Conservation (phyloP, 2,329 filamentous ascomycete species). For the Phyllosticta capitalensis region DNA sequence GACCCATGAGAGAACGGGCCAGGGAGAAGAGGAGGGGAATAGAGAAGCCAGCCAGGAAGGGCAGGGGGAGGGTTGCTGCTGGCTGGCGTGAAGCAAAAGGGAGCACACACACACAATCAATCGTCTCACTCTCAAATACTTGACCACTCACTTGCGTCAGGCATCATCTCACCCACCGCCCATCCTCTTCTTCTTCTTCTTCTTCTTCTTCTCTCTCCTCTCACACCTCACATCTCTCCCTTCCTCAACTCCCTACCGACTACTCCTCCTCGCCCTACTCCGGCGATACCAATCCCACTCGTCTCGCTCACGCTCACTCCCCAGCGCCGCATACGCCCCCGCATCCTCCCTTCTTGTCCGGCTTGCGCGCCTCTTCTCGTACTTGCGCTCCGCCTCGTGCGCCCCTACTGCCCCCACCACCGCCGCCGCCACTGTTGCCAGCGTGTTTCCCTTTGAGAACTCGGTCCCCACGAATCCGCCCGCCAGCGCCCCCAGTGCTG, state of each 20-base stretch:
- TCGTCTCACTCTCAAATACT: too few relatives aligned
- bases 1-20: too few relatives aligned
- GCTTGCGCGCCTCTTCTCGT: constrained; percentile 15
- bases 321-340: background rate
- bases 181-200: too few relatives aligned
- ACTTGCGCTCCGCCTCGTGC: constrained; percentile 20
- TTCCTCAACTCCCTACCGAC: background rate
- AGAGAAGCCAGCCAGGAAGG: too few relatives aligned
- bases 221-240: background rate
- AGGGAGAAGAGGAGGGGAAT: too few relatives aligned
- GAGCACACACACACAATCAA: too few relatives aligned
- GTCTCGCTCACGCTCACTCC: background rate
- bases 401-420: constrained; percentile 26
- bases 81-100: too few relatives aligned
- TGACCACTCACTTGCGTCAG: too few relatives aligned
- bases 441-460: constrained; percentile 18
- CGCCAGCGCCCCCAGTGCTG: constrained; percentile 24
- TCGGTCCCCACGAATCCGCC: constrained; percentile 25
- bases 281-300: background rate
- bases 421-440: constrained; percentile 25
- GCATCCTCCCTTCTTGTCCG: background rate
- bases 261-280: background rate
- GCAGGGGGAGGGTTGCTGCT: too few relatives aligned
- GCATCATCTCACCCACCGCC: too few relatives aligned
- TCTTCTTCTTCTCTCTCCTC: too few relatives aligned